phyloP scores from a whole-genome alignment of 192 early-diverging fungal genomes.

The Umbelopsis sp. region DNA sequence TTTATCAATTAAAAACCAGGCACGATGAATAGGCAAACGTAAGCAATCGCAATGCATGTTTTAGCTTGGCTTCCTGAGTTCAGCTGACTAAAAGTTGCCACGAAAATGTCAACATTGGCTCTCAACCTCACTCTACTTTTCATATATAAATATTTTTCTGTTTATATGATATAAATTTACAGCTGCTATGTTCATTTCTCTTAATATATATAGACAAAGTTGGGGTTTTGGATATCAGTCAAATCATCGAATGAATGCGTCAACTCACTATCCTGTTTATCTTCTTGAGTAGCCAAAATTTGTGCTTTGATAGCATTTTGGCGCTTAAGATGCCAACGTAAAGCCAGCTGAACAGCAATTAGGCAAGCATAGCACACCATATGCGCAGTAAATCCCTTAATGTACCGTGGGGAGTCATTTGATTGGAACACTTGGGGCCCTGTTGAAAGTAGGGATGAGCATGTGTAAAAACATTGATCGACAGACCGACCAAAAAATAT shows the following conservation, averaged over 20 bases:
- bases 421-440: slow-evolving; percentile 15
- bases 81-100: too few relatives aligned
- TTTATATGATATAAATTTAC: too few relatives aligned
- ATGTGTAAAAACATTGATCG: background rate
- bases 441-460: background rate
- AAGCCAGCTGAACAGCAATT: background rate
- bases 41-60: too few relatives aligned
- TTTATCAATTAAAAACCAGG: too few relatives aligned
- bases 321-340: slow-evolving; percentile 5
- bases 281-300: background rate
- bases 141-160: too few relatives aligned
- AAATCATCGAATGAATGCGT: slow-evolving; percentile 28
- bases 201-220: slow-evolving; percentile 28
- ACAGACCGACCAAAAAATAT: background rate
- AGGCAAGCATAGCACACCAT: slow-evolving; percentile 23
- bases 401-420: slow-evolving; percentile 22
- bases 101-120: too few relatives aligned
- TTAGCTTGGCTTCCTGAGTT: too few relatives aligned
- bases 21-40: too few relatives aligned
- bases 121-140: too few relatives aligned
- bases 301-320: slow-evolving; percentile 3
- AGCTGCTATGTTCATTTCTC: too few relatives aligned
- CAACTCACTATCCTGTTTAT: slow-evolving; percentile 1
- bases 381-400: slow-evolving; percentile 25
- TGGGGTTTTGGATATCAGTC: slow-evolving; percentile 27